Conservation (phyloP, 1,139 yeast species). For the Zygoascus hellenicus region DNA sequence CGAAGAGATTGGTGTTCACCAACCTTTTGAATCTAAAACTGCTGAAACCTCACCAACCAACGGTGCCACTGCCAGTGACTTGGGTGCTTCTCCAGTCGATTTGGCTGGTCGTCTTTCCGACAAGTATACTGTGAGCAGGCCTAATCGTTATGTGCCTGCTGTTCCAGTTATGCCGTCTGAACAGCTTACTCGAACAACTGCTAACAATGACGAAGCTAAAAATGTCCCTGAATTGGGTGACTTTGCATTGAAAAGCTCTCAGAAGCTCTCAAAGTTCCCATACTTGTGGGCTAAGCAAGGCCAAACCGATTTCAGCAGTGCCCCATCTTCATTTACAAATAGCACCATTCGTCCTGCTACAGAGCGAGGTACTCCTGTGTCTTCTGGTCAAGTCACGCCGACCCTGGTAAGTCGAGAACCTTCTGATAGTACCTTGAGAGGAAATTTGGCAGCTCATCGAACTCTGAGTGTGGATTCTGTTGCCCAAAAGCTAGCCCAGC, state of each 20-base stretch:
- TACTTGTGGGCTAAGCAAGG: constrained; percentile 10
- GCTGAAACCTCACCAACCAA: constrained; percentile 6
- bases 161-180: constrained; percentile 4
- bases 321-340: constrained; percentile 9
- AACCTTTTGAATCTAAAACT: constrained; percentile 27
- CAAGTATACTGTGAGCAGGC: neutral
- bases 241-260: constrained; percentile 3
- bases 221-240: constrained; percentile 12
- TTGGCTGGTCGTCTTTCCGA: no score
- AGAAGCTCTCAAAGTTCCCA: constrained; percentile 11
- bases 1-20: constrained; percentile 32
- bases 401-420: neutral
- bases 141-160: constrained; percentile 5
- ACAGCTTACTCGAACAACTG: constrained; percentile 1
- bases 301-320: neutral
- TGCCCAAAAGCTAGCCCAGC: constrained; percentile 1
- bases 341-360: constrained; percentile 7
- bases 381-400: neutral
- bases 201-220: neutral
- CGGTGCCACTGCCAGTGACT: constrained; percentile 4
- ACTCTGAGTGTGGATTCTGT: constrained; percentile 2
- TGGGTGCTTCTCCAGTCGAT: no score
- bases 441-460: neutral
- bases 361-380: constrained; percentile 6
- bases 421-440: neutral